Percentiles rank a stretch among this genome's conserved stretches.
Conservation (phyloP, 2,329 filamentous ascomycete species). For the Xylaria sp. region DNA sequence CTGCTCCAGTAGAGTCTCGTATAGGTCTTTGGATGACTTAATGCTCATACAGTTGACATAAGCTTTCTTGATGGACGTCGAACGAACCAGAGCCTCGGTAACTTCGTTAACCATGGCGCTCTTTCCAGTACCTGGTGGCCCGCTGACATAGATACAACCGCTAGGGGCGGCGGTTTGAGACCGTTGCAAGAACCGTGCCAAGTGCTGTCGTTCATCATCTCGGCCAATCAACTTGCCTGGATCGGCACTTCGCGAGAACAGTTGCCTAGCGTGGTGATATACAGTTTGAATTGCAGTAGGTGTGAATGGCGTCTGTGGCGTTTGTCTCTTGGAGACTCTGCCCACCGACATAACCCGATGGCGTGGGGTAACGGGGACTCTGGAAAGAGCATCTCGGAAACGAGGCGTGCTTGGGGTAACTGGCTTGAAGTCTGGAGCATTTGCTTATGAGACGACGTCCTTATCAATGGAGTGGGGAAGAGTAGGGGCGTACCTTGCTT, state of each 20-base stretch:
- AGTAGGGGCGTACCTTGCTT: slow-evolving; percentile 32
- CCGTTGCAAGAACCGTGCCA: slow-evolving; percentile 71
- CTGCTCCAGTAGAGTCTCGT: slow-evolving; percentile 77
- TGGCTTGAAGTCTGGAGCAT: slow-evolving; percentile 49
- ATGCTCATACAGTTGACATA: slow-evolving; percentile 98
- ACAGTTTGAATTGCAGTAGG: slow-evolving; percentile 74
- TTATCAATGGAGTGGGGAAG: background rate
- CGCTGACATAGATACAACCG: slow-evolving; percentile 93
- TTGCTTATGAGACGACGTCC: slow-evolving; percentile 8
- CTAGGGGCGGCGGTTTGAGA: slow-evolving; percentile 65
- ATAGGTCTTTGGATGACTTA: slow-evolving; percentile 85
- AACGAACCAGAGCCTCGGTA: slow-evolving; percentile 61
- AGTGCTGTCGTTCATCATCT: slow-evolving; percentile 68
- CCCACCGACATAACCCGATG: slow-evolving; percentile 81
- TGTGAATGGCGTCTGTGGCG: slow-evolving; percentile 75
- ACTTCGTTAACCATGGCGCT: slow-evolving; percentile 90
- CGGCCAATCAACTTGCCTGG: slow-evolving; percentile 79
- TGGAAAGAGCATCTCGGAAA: slow-evolving; percentile 77
- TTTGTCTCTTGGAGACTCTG: slow-evolving; percentile 76
- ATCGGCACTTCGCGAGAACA: slow-evolving; percentile 81
- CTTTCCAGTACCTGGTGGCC: slow-evolving; percentile 94
- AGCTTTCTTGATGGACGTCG: slow-evolving; percentile 66
- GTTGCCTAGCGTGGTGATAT: slow-evolving; percentile 84
- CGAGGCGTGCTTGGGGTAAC: slow-evolving; percentile 76
- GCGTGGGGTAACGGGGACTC: slow-evolving; percentile 77